Evolutionary conservation across 2,329 filamentous ascomycete genomes (phyloP).

Genomic region (Cytospora schulzeri): DNA sequence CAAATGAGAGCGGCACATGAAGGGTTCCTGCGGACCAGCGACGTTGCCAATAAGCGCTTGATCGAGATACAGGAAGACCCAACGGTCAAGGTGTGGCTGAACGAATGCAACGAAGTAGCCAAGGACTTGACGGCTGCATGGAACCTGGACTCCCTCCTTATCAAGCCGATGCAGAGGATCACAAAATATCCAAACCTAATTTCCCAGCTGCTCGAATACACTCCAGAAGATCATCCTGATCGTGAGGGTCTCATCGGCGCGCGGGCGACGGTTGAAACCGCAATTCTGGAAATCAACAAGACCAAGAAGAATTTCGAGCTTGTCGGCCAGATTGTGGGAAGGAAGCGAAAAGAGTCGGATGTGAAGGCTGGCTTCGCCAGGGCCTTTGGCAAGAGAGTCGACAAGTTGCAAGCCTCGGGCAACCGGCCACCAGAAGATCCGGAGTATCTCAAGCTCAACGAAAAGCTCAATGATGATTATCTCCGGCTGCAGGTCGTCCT

Average conservation of each 20-base stretch:
- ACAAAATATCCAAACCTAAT: conserved; percentile 92
- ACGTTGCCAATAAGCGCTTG: conserved; percentile 61
- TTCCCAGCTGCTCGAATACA: conserved; percentile 76
- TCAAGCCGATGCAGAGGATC: conserved; percentile 94
- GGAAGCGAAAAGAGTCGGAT: conserved; percentile 87
- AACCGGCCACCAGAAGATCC: conserved; percentile 72
- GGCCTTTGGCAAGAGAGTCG: conserved; percentile 84
- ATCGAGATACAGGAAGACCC: conserved; percentile 65
- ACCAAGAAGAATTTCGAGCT: conserved; percentile 93
- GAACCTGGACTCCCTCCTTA: conserved; percentile 93
- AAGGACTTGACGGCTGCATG: conserved; percentile 91
- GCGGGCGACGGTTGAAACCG: conserved; percentile 59
- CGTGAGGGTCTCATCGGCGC: conserved; percentile 61
- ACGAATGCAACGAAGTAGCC: conserved; percentile 89
- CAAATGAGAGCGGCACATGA: conserved; percentile 64
- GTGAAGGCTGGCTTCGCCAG: conserved; percentile 82
- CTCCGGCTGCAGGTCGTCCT: conserved; percentile 90
- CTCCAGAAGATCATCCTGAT: conserved; percentile 82
- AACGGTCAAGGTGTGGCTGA: conserved; percentile 79
- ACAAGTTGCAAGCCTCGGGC: conserved; percentile 73
- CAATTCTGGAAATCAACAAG: conserved; percentile 87
- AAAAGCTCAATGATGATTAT: conserved; percentile 90
- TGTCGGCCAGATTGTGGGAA: conserved; percentile 82
- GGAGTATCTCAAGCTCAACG: conserved; percentile 77
- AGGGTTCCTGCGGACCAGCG: conserved; percentile 64